Base-by-base conservation (phyloP, 176 grass and related monocot genomes). In the Triticum timopheevii region DNA sequence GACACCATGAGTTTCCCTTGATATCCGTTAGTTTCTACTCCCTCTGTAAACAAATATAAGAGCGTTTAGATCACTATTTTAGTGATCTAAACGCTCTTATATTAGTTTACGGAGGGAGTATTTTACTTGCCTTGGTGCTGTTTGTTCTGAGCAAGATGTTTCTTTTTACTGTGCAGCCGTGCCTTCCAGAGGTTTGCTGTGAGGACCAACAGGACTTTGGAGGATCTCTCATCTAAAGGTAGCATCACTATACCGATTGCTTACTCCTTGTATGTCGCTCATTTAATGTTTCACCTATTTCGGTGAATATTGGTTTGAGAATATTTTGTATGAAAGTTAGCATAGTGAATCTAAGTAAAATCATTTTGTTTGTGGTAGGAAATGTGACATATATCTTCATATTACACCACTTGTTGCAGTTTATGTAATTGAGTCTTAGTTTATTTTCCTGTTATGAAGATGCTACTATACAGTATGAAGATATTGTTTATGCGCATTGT, bases 171-270 rank as follows among this genome's bases (percentile, higher is more conserved):
- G 59, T 85, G 38, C 86, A 95, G 93, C 64, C 90, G 82, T 28
- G 83, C 93, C 59, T 95, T 95, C 65, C 90, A 95, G 82, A 93
- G 93, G 61, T 93, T 95, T 87, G 93, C 93, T 54, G 93, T 95
- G 77, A 90, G 86, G 84, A 95, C 93, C 13, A 90, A 92, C 70
- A 93, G 28, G 63, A 82, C 83, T 68, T 82, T 93, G 7, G 88
- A 95, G 81, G 77, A 52, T 10, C 40, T 93, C 7, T 90, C 90
- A 3, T 68, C 90, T 6, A 95, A 95, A 93, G 92, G 92, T 94
- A 76, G 0, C 0, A 0, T 52, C 56, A 13, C 13, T 10, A 74
- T 1, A 71, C 59, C 5, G 13, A 31, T 76, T 16, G 50, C 7
- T 7, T 73, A 52, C 19, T 9, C 10, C 10, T 25, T 52, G 3